phyloP scores from a whole-genome alignment of 2,329 filamentous ascomycete species.

The Clonostachys rosea region DNA sequence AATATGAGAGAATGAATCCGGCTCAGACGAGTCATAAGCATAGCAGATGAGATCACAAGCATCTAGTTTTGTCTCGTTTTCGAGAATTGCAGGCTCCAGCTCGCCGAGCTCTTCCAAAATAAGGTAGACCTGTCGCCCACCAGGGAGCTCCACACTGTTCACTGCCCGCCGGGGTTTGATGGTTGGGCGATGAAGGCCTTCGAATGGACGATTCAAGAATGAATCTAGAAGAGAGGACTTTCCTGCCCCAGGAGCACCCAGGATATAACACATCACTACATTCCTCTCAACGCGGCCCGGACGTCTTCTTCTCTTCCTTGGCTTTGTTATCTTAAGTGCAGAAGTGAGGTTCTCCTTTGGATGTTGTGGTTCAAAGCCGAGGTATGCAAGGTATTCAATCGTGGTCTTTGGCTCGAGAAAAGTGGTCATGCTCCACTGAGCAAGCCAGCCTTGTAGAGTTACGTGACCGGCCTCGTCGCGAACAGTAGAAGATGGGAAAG shows the following conservation, averaged over 20 bases:
- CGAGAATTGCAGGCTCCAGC: conserved; percentile 88
- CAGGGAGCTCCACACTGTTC: conserved; percentile 92
- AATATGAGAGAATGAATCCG: conserved; percentile 92
- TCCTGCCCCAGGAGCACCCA: conserved; percentile 80
- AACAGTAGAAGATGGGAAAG: conserved; percentile 90
- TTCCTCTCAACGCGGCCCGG: conserved; percentile 88
- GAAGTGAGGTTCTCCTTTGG: conserved; percentile 73
- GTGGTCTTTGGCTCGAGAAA: conserved; percentile 95
- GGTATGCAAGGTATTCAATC: conserved; percentile 90
- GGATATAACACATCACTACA: conserved; percentile 88
- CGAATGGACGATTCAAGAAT: conserved; percentile 86
- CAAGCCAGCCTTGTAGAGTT: conserved; percentile 94
- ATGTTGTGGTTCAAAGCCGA: conserved; percentile 84
- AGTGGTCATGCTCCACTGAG: conserved; percentile 99
- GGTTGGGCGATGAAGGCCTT: conserved; percentile 79
- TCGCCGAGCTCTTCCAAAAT: conserved; percentile 95
- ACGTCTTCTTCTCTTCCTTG: conserved; percentile 77
- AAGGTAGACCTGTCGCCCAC: conserved; percentile 94
- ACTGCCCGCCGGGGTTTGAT: conserved; percentile 93
- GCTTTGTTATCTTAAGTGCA: conserved; percentile 88
- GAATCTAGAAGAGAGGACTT: conserved; percentile 90
- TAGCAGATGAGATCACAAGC: conserved; percentile 94
- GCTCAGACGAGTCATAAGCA: conserved; percentile 93
- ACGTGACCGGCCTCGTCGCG: conserved; percentile 94
- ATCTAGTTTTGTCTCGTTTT: conserved; percentile 86